Conservation (phyloP, 75 land plant genomes). For the Pseudotsuga menziesii region DNA sequence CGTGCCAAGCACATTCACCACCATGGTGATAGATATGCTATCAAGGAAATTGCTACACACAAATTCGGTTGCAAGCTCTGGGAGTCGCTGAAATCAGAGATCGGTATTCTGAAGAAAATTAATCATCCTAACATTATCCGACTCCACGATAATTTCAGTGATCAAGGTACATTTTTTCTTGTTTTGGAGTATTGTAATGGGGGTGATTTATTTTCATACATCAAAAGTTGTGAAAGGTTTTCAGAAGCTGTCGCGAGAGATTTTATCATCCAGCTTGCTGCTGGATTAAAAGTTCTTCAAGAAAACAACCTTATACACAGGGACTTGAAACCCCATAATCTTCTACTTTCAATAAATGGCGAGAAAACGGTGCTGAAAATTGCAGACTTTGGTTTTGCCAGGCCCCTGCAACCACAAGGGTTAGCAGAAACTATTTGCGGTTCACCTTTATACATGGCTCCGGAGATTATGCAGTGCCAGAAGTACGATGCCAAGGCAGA, state of each 20-base stretch:
- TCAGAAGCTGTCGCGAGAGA: no score
- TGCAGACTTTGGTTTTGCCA: constrained; percentile 51
- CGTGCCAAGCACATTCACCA: constrained; percentile 61
- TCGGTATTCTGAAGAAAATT: constrained; percentile 60
- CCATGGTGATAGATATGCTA: constrained; percentile 70
- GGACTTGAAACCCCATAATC: constrained; percentile 48
- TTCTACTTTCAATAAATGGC: constrained; percentile 35
- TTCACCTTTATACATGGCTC: constrained; percentile 72
- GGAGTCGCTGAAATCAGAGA: constrained; percentile 85
- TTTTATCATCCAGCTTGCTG: background rate
- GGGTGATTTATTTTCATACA: no score
- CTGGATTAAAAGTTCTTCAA: constrained; percentile 35
- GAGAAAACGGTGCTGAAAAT: constrained; percentile 36
- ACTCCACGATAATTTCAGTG: constrained; percentile 80
- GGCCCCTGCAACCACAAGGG: constrained; percentile 57
- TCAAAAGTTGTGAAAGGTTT: no score
- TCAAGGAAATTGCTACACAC: constrained; percentile 79
- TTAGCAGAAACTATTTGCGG: constrained; percentile 72
- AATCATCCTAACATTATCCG: constrained; percentile 86
- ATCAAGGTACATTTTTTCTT: constrained; percentile 1
- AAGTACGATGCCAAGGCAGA: constrained; percentile 77
- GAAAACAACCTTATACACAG: constrained; percentile 39
- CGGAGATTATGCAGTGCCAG: constrained; percentile 51
- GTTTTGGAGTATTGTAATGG: no score
- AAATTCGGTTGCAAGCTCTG: constrained; percentile 63